phyloP scores from a whole-genome alignment of 163 green algal genomes.

The Coccomyxa subellipsoidea region DNA sequence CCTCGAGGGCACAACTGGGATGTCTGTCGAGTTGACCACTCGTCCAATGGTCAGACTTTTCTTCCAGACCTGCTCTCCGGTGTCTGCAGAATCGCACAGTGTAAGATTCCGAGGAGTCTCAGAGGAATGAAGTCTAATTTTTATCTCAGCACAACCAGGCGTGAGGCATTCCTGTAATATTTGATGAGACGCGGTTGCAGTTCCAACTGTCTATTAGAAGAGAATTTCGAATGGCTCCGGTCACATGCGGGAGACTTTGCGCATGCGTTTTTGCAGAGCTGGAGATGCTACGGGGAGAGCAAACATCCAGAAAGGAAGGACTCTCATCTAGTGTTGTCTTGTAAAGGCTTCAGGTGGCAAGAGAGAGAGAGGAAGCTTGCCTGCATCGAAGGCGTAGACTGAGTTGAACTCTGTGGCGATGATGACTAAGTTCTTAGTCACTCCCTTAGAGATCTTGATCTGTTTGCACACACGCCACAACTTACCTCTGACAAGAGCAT shows the following conservation, averaged over 20 bases:
- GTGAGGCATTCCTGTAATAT: not conserved
- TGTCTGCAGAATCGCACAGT: conserved; percentile 3
- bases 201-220: not conserved
- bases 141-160: not conserved
- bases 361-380: not conserved
- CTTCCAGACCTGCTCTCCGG: conserved; percentile 7
- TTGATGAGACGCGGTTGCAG: not conserved
- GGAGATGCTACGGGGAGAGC: too few species aligned
- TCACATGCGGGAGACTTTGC: not conserved
- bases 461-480: too few species aligned
- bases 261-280: not conserved
- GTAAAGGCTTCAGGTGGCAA: not conserved
- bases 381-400: conserved; percentile 11
- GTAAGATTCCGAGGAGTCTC: not conserved
- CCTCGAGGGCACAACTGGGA: not conserved
- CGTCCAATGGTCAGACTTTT: not conserved
- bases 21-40: not conserved
- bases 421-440: not conserved
- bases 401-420: conserved; percentile 20
- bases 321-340: too few species aligned
- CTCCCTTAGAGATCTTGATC: not conserved
- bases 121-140: too few species aligned
- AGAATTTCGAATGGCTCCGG: not conserved
- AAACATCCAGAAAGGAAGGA: too few species aligned
- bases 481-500: too few species aligned